phyloP scores from a whole-genome alignment of 176 grass and related monocot species.

The Pharus latifolius region DNA sequence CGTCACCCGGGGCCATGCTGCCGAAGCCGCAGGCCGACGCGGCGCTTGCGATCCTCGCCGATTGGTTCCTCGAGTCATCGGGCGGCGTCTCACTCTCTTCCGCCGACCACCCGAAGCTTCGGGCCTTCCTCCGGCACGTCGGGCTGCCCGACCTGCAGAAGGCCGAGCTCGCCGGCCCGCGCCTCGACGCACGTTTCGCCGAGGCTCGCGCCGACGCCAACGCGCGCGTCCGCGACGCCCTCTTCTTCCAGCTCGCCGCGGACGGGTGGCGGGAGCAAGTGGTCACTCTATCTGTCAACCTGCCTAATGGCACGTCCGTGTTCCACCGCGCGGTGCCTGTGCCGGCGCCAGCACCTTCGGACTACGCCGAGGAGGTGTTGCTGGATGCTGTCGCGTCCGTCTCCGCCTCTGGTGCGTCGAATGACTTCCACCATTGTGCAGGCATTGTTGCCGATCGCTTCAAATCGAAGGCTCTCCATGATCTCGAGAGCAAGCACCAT shows the following conservation, averaged over 20 bases:
- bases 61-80: constrained; percentile 77
- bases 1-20: constrained; percentile 43
- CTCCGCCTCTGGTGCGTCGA: constrained; percentile 25
- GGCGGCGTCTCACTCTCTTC: constrained; percentile 47
- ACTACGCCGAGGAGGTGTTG: constrained; percentile 45
- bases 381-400: constrained; percentile 39
- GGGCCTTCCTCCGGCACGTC: constrained; percentile 55
- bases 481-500: constrained; percentile 50
- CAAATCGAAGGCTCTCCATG: constrained; percentile 58
- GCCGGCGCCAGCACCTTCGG: constrained; percentile 20
- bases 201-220: constrained; percentile 40
- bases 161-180: constrained; percentile 36
- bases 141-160: constrained; percentile 46
- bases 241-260: constrained; percentile 78
- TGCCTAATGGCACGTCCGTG: constrained; percentile 60
- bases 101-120: constrained; percentile 62
- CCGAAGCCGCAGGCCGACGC: constrained; percentile 58
- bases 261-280: constrained; percentile 52
- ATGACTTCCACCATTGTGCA: constrained; percentile 49
- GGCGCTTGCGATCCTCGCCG: constrained; percentile 51
- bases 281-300: constrained; percentile 45
- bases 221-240: constrained; percentile 66
- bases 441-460: constrained; percentile 77
- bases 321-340: constrained; percentile 49
- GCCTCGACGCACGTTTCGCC: constrained; percentile 49